Base-by-base conservation (phyloP, 163 green algal genomes). In the Scenedesmus sp. region DNA sequence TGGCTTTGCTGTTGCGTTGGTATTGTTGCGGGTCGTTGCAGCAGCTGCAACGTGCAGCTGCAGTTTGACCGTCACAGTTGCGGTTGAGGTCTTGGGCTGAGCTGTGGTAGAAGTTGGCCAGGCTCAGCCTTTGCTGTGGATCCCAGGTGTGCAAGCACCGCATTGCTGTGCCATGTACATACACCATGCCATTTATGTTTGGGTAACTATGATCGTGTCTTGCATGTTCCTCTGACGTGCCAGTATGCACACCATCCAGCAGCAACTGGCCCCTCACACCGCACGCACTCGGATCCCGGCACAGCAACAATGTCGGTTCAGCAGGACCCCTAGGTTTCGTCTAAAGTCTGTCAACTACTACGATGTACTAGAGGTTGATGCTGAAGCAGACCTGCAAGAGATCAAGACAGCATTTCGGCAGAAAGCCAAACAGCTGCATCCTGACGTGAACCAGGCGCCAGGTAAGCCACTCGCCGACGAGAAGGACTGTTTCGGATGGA, bases 361-460 rank as follows among this genome's bases (percentile, higher is more conserved):
- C 55, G 82, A 73, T 52, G 9, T 87, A 52, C 82, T 87, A 6
- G 82, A 18, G 6, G 82, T 87, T 9, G 20, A 34, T 9, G 23
- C 54, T 26, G 82, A 87, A 15, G 82, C 82, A 6, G 82, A 87
- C 15, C 20, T 55, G 16, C 55, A 34, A 54, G 12, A 34, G 5
- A 87, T 87, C 55, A 87, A 67, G 82, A 15, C 82, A 18, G 82
- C 82, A 26, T 87, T 87, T 18, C 54, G 82, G 46, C 20, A 34
- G 6, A 67, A 66, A 52, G 82, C 82, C 55, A 87, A 87, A 15
- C 56, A 52, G 7, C 55, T 67, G 82, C 82, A 87, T 18, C 82
- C 82, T 73, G 82, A 87, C 18, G 82, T 66, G 0, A 52, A 66
- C 2, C 82, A 54, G 15, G 20, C 77, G n/a, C 13, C 77, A 59